Conservation (phyloP, 2,329 filamentous ascomycete genomes). For the Epichloe gansuensis region DNA sequence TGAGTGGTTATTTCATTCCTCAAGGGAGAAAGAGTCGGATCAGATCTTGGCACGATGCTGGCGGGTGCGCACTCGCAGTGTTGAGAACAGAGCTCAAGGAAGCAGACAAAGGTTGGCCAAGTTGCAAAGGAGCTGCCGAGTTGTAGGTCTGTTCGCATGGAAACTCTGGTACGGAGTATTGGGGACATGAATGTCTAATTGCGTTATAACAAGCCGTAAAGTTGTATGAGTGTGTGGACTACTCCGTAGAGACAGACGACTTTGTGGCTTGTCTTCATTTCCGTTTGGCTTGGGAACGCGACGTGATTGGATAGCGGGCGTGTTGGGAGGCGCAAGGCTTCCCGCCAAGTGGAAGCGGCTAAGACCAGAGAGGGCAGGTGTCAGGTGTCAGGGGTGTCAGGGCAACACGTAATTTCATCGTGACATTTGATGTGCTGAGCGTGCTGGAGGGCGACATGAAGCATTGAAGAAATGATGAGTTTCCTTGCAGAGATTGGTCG, state of each 20-base stretch:
- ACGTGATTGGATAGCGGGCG: conserved; percentile 4
- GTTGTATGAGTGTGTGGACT: too few relatives aligned
- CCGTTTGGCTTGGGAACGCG: conserved; percentile 3
- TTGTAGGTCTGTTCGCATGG: not conserved
- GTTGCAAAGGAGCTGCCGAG: not conserved
- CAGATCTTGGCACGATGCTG: not conserved
- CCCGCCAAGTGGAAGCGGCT: conserved; percentile 1
- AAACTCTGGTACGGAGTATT: too few relatives aligned
- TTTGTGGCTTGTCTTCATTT: conserved; percentile 5
- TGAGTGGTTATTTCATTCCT: not conserved
- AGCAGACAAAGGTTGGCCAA: not conserved
- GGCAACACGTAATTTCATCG: not conserved
- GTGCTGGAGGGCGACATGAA: too few relatives aligned
- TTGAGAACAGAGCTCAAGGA: not conserved
- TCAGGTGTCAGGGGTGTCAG: not conserved
- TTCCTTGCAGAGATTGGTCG: too few relatives aligned
- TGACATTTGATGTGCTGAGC: not conserved
- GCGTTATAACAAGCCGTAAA: too few relatives aligned
- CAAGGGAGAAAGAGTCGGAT: not conserved
- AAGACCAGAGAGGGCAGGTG: not conserved
- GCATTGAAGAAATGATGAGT: too few relatives aligned
- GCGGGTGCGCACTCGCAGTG: not conserved
- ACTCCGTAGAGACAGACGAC: not conserved
- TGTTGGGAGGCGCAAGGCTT: conserved; percentile 6
- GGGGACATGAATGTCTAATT: too few relatives aligned